Evolutionary conservation across 345 rosid species (phyloP), one percentile per base, ranked within the genome.

Genomic region (Acer campestre): DNA sequence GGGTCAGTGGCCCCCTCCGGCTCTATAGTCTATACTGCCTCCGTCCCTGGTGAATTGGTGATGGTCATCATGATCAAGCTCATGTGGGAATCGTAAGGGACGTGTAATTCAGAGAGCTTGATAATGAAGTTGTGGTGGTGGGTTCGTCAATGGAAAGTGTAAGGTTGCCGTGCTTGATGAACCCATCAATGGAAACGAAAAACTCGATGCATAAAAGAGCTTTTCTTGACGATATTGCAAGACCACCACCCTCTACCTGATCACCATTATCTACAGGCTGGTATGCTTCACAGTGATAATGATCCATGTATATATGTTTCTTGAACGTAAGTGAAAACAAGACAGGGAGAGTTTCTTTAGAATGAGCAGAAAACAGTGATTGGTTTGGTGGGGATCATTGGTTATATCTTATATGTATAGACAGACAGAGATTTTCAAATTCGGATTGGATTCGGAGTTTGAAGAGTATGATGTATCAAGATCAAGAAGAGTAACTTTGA

Each of bases 221-320:
- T n/a, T n/a, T n/a, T n/a, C n/a, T n/a, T n/a, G n/a, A 56, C 12
- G 61, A 61, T 4, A 35, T 35, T 35, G 38, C 38, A 35, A 35
- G 46, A 13, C 18, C 12, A n/a, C n/a, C n/a, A 27, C 25, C 70
- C 20, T 44, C 51, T 17, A 35, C 51, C 0, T 35, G 38, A 4
- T 35, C 38, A 35, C 4, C 23, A 0, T 25, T 22, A 31, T 68
- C 69, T 49, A 74, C 83, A 3, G 78, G 73, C 59, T 81, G 79
- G 81, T 87, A 88, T 62, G 81, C 88, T 53, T 70, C 78, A 7
- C 86, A 84, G 38, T 56, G 67, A 70, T 81, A 82, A 49, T 58
- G 40, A 59, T 38, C 18, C 35, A 48, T 46, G 20, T 31, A 14
- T 64, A 0, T 35, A n/a, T 42, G 10, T n/a, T 51, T 80, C 55